These are phyloP conservation scores for Afroboletus lepidellus DNA, from an alignment of 1,284 basidiomycete species.

Conservation along the genomic window DNA sequence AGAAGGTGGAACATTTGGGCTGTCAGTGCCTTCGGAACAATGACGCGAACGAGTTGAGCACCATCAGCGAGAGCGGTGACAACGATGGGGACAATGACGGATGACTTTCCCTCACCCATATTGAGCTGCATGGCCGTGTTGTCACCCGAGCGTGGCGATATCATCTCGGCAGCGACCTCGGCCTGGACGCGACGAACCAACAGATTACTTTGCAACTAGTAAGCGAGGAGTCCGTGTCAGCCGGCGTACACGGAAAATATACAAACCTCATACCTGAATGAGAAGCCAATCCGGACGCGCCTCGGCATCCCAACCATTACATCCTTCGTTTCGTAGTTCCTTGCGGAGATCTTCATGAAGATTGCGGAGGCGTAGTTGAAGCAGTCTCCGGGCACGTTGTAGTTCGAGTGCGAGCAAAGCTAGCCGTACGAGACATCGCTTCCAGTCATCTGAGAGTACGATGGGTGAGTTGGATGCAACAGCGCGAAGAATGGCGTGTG, in stretches of 20 bases:
- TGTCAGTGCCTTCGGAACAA: background rate
- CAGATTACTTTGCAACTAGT: background rate
- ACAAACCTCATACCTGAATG: conserved; percentile 38
- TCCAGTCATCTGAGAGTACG: background rate
- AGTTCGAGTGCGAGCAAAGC: background rate
- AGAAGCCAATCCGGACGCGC: conserved; percentile 35
- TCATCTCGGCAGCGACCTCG: conserved; percentile 36
- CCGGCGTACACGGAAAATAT: background rate
- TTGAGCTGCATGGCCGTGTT: conserved; percentile 46
- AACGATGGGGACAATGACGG: conserved; percentile 4
- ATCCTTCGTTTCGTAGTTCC: background rate
- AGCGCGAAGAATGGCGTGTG: background rate
- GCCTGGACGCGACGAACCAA: conserved; percentile 5
- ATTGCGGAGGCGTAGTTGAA: background rate
- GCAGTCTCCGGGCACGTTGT: background rate
- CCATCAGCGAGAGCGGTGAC: conserved; percentile 32
- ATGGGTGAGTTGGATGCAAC: conserved; percentile 1
- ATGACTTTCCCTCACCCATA: conserved; percentile 27
- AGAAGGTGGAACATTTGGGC: conserved; percentile 51
- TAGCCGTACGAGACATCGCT: background rate
- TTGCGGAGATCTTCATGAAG: background rate
- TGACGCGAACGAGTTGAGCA: conserved; percentile 11
- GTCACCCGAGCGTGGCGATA: background rate
- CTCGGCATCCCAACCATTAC: background rate
- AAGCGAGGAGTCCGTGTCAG: background rate